Conservation (phyloP, 495 filamentous ascomycete species). For the Entonaema liquescens region DNA sequence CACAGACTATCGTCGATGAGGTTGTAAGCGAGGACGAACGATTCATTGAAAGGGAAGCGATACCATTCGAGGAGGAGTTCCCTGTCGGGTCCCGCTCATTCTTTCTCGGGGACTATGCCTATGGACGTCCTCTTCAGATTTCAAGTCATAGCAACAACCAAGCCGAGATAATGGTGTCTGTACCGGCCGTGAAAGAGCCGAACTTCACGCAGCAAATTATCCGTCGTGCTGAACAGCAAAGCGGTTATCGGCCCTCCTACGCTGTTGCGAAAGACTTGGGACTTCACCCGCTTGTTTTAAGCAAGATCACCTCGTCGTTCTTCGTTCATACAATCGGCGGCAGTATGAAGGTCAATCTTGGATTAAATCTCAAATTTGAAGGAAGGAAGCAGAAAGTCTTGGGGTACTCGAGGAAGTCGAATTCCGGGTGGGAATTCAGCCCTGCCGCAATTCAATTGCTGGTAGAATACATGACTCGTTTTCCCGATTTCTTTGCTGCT, state of each 20-base stretch:
- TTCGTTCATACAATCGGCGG: constrained; percentile 79
- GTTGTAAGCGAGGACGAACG: constrained; percentile 91
- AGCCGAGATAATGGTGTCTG: constrained; percentile 77
- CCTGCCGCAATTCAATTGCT: constrained; percentile 82
- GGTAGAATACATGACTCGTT: constrained; percentile 86
- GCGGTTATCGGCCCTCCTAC: constrained; percentile 85
- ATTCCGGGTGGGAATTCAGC: constrained; percentile 94
- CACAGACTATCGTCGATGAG: constrained; percentile 88
- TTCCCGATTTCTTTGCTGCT: constrained; percentile 92
- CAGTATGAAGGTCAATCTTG: constrained; percentile 78
- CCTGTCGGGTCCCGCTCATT: constrained; percentile 82
- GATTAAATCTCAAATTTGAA: constrained; percentile 97
- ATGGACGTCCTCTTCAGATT: constrained; percentile 88
- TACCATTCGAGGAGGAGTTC: constrained; percentile 92
- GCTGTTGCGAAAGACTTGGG: constrained; percentile 81
- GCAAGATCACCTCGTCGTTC: constrained; percentile 95
- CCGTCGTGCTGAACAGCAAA: constrained; percentile 67
- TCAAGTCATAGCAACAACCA: constrained; percentile 75
- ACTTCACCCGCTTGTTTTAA: constrained; percentile 86
- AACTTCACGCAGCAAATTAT: constrained; percentile 84
- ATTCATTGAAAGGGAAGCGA: constrained; percentile 86
- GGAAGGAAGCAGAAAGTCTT: constrained; percentile 93
- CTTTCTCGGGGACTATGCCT: constrained; percentile 95
- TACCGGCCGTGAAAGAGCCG: constrained; percentile 71
- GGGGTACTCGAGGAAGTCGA: constrained; percentile 87